Evolutionary conservation across 371 early-diverging fungal species (phyloP).

Genomic region (Batrachochytrium dendrobatidis): DNA sequence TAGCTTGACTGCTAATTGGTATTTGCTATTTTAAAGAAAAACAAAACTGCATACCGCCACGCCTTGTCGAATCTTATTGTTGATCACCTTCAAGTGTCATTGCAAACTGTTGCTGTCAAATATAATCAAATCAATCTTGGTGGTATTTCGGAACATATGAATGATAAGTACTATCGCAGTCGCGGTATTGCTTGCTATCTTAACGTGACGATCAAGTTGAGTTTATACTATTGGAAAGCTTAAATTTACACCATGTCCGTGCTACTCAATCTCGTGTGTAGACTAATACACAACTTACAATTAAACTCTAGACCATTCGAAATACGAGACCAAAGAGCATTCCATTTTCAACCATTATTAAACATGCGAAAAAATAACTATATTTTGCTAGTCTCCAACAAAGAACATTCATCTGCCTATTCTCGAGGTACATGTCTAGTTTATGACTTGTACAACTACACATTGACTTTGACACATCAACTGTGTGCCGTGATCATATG

Average conservation of each 20-base stretch:
- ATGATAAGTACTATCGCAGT: neutral
- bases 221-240: slow-evolving; percentile 6
- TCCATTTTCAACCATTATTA: neutral
- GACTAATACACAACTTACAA: no score
- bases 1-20: neutral
- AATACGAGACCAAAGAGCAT: neutral
- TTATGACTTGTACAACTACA: neutral
- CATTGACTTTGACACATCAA: no score
- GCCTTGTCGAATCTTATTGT: neutral
- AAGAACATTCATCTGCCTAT: slow-evolving; percentile 15
- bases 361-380: neutral
- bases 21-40: neutral
- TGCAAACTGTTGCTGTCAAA: slow-evolving; percentile 2
- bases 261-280: no score
- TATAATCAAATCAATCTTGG: slow-evolving; percentile 3
- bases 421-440: slow-evolving; percentile 9
- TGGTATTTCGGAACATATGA: neutral
- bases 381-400: slow-evolving; percentile 2
- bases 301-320: neutral
- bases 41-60: neutral
- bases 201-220: slow-evolving; percentile 1
- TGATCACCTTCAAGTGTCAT: slow-evolving; percentile 10
- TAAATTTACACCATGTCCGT: neutral
- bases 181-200: neutral
- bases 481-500: neutral